Evolutionary conservation across 169 alveolate species (phyloP).

Genomic region (Eimeria maxima): DNA sequence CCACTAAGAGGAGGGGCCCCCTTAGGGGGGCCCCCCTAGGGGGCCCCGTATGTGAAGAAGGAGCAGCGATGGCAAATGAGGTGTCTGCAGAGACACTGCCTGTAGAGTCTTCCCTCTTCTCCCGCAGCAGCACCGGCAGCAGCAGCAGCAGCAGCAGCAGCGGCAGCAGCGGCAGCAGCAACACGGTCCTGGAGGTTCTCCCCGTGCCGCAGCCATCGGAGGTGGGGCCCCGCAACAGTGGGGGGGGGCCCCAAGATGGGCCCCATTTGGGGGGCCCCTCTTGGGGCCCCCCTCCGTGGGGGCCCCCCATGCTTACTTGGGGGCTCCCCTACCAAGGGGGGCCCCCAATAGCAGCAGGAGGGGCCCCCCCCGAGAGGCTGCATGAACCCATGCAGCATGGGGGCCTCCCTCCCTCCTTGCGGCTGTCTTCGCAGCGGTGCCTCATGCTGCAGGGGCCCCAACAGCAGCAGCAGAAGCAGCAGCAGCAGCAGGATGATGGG

Average conservation of each 20-base stretch:
- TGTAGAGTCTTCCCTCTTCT: slow-evolving; percentile 17
- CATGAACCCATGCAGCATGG: slow-evolving; percentile 9
- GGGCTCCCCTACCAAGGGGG: background rate
- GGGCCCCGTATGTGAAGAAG: background rate
- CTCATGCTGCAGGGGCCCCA: slow-evolving; percentile 14
- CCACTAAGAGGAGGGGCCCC: background rate
- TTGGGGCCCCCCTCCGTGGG: background rate
- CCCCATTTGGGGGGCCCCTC: background rate
- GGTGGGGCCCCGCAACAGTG: too few relatives aligned
- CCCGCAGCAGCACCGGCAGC: slow-evolving; percentile 27
- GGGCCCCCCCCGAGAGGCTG: background rate
- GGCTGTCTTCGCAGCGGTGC: background rate
- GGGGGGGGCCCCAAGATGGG: background rate
- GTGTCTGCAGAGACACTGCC: background rate
- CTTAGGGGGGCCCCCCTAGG: background rate
- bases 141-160: slow-evolving; percentile 34
- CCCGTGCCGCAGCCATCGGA: background rate
- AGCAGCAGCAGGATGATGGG: slow-evolving; percentile 32
- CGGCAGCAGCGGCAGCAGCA: background rate
- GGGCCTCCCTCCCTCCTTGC: slow-evolving; percentile 10
- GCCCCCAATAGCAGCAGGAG: background rate
- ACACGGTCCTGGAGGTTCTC: background rate
- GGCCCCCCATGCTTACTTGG: background rate
- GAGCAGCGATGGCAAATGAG: background rate
- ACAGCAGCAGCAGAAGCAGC: background rate